Base-by-base conservation (phyloP, 495 filamentous ascomycete species). In the Astrothelium subdiscretum region DNA sequence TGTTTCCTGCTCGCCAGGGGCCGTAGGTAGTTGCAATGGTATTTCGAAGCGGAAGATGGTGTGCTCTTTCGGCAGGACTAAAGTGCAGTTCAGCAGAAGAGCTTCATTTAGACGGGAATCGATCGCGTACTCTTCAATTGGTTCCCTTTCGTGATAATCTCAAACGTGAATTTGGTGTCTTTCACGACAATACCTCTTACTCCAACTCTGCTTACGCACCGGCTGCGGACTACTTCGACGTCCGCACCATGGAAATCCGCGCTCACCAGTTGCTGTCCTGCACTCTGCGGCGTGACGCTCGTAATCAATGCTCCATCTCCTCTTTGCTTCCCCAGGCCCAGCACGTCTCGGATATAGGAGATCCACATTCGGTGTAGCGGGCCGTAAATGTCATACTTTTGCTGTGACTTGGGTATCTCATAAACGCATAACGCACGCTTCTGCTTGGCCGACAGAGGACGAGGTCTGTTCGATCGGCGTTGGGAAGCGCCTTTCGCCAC, bases 201-300 rank as follows among this genome's bases (percentile, higher is more conserved):
- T 0, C 94, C 92, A 3, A 98, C 94, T 60, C 92, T 76, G 44
- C 87, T 83, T 44, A 86, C 83, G 77, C 89, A 96, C 58, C 83
- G 70, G 72, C 89, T 89, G 63, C 92, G 75, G 62, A 92, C 87
- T 32, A 97, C 88, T 79, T 91, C 85, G 15, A 97, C 71, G 71
- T 85, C 76, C 20, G 92, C 91, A 0, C 94, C 94, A 72, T 97
- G 94, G 67, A 86, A 95, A 73, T 98, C 94, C 40, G 90, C 90
- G 68, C 86, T 88, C 24, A 80, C 83, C 59, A 96, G 73, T 71
- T 89, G 86, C 32, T 85, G 83, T 18, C 84, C 84, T 63, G 69
- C 84, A 71, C 67, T 80, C 68, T 64, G 72, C 62, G 78, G 73
- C 57, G 76, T 80, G 20, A 83, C 77, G 40, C 78, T 59, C 48